Evolutionary conservation across 495 filamentous ascomycete genomes (phyloP), one percentile per base, ranked within the genome.

Genomic region (Lichenothelia convexa): DNA sequence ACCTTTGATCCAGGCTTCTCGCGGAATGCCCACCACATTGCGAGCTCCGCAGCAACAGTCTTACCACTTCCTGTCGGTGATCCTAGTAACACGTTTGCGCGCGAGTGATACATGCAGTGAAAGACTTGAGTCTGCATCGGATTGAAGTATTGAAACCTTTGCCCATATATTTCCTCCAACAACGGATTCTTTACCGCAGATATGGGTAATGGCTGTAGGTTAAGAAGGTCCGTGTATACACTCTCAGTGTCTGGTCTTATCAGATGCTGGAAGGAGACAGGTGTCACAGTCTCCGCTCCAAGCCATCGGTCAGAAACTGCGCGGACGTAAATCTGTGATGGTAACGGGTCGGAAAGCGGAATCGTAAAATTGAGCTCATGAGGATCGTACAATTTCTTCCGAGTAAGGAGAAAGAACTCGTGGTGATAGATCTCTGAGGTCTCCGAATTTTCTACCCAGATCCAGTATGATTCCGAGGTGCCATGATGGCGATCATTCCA

Each of bases 11-110:
- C 84, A 1, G 91, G 91, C 27, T 78, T 80, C 53, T 95, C 86
- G 8, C 87, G 75, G 57, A 99, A 95, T 4, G 91, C 85, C 87
- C 84, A 93, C 89, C 89, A 99, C 91, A 99, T 95, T n/a, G 91
- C 91, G 35, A 99, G 53, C 50, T 99, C 89, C 21, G 78, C 80
- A 11, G 89, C 89, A 21, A 99, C 75, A 2, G 89, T 99, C 61
- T 99, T 99, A 38, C 89, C 89, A 62, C 80, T 89, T 34, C 89
- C 89, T 4, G 89, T 99, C 4, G 89, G 89, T 11, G 89, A 94
- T n/a, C 89, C 89, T 5, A 99, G 70, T 3, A 99, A 63, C 5
- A 95, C 86, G 48, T 99, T 99, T 24, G 78, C 73, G 20, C 75
- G 54, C 0, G 87, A 89, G 52, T 95, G 82, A 36, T 95, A 95